These are phyloP conservation scores for Inonotus obliquus DNA, from an alignment of 1,284 basidiomycete species.

Conservation along the genomic window DNA sequence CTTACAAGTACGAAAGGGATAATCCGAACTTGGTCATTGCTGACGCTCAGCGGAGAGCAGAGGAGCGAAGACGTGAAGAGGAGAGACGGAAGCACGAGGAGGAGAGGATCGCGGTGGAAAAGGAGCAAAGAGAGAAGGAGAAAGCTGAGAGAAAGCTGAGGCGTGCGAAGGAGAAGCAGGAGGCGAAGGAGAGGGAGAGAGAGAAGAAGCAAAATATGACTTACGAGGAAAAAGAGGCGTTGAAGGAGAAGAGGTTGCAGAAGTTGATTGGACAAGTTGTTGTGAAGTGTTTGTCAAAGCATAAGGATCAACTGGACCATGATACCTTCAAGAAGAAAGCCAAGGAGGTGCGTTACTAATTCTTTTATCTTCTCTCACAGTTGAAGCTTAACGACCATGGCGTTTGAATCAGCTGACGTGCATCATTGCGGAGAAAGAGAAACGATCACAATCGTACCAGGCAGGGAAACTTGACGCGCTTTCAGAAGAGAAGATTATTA, in stretches of 20 bases:
- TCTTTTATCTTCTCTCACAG: conserved; percentile 10
- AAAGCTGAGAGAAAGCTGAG: neutral
- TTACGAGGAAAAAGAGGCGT: conserved; percentile 55
- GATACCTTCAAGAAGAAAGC: conserved; percentile 95
- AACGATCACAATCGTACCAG: conserved; percentile 77
- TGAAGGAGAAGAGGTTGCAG: conserved; percentile 78
- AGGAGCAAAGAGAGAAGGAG: conserved; percentile 4
- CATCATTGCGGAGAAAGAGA: conserved; percentile 88
- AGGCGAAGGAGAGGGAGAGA: neutral
- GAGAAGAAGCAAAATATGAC: conserved; percentile 31
- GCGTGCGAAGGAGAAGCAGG: conserved; percentile 21
- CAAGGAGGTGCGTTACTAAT: conserved; percentile 67
- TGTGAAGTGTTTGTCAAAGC: conserved; percentile 89
- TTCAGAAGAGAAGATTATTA: conserved; percentile 80
- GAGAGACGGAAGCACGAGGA: neutral
- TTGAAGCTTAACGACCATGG: conserved; percentile 19
- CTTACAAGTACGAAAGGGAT: neutral
- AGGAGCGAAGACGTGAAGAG: neutral
- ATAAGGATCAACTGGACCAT: conserved; percentile 74
- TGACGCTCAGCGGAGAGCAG: neutral
- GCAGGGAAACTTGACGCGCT: conserved; percentile 69
- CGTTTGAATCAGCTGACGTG: conserved; percentile 57
- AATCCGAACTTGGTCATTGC: neutral
- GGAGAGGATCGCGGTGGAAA: conserved; percentile 3
- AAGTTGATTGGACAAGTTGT: conserved; percentile 88